Evolutionary conservation across 2,329 filamentous ascomycete species (phyloP).

Genomic region (Leptographium galeiforme): DNA sequence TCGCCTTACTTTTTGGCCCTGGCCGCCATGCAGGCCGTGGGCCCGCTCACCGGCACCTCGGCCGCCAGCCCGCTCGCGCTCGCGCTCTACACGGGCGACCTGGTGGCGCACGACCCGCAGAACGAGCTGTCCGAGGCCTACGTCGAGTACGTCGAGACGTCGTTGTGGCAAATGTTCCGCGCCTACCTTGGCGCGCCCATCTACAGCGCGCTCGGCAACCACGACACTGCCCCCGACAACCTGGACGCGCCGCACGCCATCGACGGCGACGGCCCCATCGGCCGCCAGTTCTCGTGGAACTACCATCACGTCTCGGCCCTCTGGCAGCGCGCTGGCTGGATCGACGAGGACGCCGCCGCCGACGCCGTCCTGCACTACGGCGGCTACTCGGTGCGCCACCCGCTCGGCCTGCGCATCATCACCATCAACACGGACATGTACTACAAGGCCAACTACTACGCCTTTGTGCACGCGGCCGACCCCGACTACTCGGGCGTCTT

Average conservation of each 20-base stretch:
- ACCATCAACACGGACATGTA: slow-evolving; percentile 47
- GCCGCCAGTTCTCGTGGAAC: slow-evolving; percentile 40
- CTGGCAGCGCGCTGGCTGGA: slow-evolving; percentile 38
- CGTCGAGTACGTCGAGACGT: slow-evolving; percentile 37
- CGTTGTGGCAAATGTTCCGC: slow-evolving; percentile 41
- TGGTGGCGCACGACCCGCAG: slow-evolving; percentile 41
- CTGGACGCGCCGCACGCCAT: slow-evolving; percentile 37
- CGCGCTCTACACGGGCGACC: slow-evolving; percentile 46
- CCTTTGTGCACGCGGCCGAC: slow-evolving; percentile 36
- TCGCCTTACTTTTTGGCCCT: slow-evolving; percentile 43
- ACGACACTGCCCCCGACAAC: slow-evolving; percentile 41
- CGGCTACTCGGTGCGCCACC: slow-evolving; percentile 32
- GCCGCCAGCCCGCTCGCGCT: slow-evolving; percentile 33
- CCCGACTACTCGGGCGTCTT: slow-evolving; percentile 38
- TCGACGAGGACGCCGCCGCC: slow-evolving; percentile 23
- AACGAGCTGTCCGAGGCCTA: slow-evolving; percentile 37
- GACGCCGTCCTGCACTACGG: slow-evolving; percentile 32
- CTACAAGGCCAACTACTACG: slow-evolving; percentile 44
- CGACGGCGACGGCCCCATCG: slow-evolving; percentile 23
- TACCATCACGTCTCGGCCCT: slow-evolving; percentile 32
- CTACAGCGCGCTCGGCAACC: slow-evolving; percentile 43
- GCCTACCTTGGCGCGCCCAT: slow-evolving; percentile 41
- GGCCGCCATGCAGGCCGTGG: slow-evolving; percentile 41
- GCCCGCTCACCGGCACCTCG: slow-evolving; percentile 40
- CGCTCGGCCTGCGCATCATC: slow-evolving; percentile 39